Base-by-base conservation (phyloP, 306 rosid genomes). In the Spatholobus suberectus region DNA sequence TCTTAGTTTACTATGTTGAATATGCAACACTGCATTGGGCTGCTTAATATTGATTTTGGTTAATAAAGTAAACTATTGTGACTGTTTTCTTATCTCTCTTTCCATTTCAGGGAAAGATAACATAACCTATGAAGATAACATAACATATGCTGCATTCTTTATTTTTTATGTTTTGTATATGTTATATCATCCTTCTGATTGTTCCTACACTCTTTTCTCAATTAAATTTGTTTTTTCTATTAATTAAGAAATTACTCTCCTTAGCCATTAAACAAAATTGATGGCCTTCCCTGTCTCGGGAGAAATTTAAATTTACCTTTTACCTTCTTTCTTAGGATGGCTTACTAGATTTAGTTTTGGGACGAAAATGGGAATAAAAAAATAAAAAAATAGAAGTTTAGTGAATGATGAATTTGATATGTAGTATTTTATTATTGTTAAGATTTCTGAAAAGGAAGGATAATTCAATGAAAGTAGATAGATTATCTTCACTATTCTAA, bases 1-100 rank as follows among this genome's bases (percentile, higher is more conserved):
- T 21, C 23, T 69, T 55, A 55, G 37, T 55, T 75, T 20, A 2
- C 68, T 35, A 20, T 55, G 68, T 37, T 75, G 78, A 73, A 34
- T n/a, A 15, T 6, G 26, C 13, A 43, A 23, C 14, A 3, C 9
- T 46, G 29, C 63, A 9, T 73, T 51, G 46, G 24, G n/a, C 77
- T 49, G 63, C 77, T 49, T 32, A 51, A 29, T 47, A 32, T 73
- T n/a, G 77, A 43, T 32, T 51, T 51, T 29, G 18, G 26, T 29
- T 63, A 9, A 4, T 51, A 73, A 49, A 73, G 63, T 29, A 73
- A 21, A 32, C 18, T 49, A 73, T 73, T 73, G 20, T 49, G 46
- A n/a, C 5, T 17, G 26, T 47, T 27, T 43, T 72, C 27, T 72
- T 63, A 0, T 63, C 12, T 29, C 62, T n/a, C n/a, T n/a, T n/a